phyloP scores from a whole-genome alignment of 225 moss, liverwort and hornwort genomes.

The Pseudisothecium myosuroides region DNA sequence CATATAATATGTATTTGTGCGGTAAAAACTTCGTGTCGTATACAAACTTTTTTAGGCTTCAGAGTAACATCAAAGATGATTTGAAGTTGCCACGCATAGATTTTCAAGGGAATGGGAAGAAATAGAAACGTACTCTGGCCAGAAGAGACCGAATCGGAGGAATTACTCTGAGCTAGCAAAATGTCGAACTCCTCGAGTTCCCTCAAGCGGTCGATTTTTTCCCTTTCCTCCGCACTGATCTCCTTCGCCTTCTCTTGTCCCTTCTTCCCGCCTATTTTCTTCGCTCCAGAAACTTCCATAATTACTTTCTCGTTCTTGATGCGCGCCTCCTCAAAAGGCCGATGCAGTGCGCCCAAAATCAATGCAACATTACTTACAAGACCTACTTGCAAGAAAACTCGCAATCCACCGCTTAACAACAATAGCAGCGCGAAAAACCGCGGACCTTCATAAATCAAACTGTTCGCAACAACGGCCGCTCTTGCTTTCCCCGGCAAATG shows the following conservation, averaged over 20 bases:
- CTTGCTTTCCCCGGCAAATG: slow-evolving; percentile 17
- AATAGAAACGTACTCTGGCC: background rate
- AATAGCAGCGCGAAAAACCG: slow-evolving; percentile 33
- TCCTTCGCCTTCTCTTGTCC: slow-evolving; percentile 21
- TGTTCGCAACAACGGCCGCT: slow-evolving; percentile 45
- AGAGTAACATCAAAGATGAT: background rate
- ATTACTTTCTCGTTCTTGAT: slow-evolving; percentile 59
- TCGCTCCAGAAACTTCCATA: slow-evolving; percentile 13
- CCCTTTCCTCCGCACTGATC: slow-evolving; percentile 49
- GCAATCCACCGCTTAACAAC: slow-evolving; percentile 46
- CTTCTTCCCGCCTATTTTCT: slow-evolving; percentile 22
- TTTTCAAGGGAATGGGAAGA: background rate
- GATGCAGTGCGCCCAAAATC: slow-evolving; percentile 50
- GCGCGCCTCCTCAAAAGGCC: slow-evolving; percentile 61
- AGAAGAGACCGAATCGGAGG: slow-evolving; percentile 1
- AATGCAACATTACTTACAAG: slow-evolving; percentile 41
- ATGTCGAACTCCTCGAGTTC: slow-evolving; percentile 68
- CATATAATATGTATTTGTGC: background rate
- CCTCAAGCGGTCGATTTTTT: slow-evolving; percentile 31
- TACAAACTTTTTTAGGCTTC: background rate
- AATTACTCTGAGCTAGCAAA: slow-evolving; percentile 36
- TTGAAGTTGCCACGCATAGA: background rate
- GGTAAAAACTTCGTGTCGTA: background rate
- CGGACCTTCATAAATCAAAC: slow-evolving; percentile 51
- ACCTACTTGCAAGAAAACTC: slow-evolving; percentile 26